Evolutionary conservation across 345 rosid species (phyloP).

Genomic region (Pistacia atlantica): DNA sequence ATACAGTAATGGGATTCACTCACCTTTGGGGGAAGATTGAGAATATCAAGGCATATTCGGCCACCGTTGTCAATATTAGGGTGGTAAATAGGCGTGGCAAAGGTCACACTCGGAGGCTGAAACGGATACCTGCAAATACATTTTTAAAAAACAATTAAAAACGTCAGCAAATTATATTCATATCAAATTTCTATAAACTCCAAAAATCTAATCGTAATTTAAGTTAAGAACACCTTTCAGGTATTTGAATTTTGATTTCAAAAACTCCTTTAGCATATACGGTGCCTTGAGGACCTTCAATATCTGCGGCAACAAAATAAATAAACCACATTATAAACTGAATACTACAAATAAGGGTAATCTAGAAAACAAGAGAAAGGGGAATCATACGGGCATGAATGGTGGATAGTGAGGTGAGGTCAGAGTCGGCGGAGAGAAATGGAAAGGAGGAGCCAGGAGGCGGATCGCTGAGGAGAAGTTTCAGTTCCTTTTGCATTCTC

Average conservation of each 20-base stretch:
- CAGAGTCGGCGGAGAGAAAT: slow-evolving; percentile 53
- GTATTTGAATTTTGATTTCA: slow-evolving; percentile 67
- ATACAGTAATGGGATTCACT: neutral
- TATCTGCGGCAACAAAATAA: slow-evolving; percentile 35
- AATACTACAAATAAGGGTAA: neutral
- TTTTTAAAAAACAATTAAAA: neutral
- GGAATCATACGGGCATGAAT: slow-evolving; percentile 66
- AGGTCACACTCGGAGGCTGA: slow-evolving; percentile 84
- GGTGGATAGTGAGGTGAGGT: slow-evolving; percentile 48
- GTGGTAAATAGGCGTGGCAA: slow-evolving; percentile 75
- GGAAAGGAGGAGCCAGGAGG: slow-evolving; percentile 76
- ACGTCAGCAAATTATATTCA: neutral
- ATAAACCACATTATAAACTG: neutral
- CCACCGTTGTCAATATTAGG: slow-evolving; percentile 86
- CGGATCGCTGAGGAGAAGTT: slow-evolving; percentile 79
- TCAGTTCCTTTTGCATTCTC: slow-evolving; percentile 82
- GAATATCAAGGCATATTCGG: slow-evolving; percentile 88
- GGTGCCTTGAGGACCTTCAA: slow-evolving; percentile 76
- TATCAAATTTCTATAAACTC: neutral
- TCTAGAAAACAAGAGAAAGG: neutral
- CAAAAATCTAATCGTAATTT: neutral
- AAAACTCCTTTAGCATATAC: slow-evolving; percentile 75
- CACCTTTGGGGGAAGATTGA: slow-evolving; percentile 91
- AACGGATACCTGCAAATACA: slow-evolving; percentile 61
- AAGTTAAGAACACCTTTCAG: slow-evolving; percentile 53